These are phyloP conservation scores for Candida lessepsii DNA, from an alignment of 805 yeast species.

Conservation along the genomic window DNA sequence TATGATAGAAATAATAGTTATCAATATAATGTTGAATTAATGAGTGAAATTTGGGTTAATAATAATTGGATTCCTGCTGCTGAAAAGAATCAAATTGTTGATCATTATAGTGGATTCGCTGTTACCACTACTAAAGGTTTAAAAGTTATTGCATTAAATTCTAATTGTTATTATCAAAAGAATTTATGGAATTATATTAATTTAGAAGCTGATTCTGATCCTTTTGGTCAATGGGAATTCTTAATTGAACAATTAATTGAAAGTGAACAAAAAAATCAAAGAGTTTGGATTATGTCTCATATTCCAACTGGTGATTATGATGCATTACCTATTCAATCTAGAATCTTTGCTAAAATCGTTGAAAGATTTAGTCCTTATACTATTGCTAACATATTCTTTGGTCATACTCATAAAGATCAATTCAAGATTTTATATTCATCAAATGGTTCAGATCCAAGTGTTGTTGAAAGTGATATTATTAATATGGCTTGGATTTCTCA, in stretches of 20 bases:
- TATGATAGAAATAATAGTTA: constrained; percentile 27
- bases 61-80: constrained; percentile 36
- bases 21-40: constrained; percentile 39
- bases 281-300: constrained; percentile 75
- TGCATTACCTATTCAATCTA: constrained; percentile 60
- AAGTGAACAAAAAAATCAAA: constrained; percentile 54
- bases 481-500: constrained; percentile 65
- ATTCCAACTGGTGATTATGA: constrained; percentile 57
- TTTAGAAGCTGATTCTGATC: constrained; percentile 50
- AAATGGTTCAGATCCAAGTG: constrained; percentile 38
- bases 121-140: constrained; percentile 47
- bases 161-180: constrained; percentile 65
- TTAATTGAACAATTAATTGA: constrained; percentile 60
- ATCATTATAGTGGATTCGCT: constrained; percentile 46
- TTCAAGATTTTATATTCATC: constrained; percentile 57
- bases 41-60: constrained; percentile 36
- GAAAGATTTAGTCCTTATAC: constrained; percentile 68
- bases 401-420: constrained; percentile 71
- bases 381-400: constrained; percentile 67
- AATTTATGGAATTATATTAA: constrained; percentile 54
- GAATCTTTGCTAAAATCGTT: constrained; percentile 53
- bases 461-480: constrained; percentile 44
- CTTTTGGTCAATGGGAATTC: constrained; percentile 62
- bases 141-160: constrained; percentile 55
- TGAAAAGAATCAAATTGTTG: constrained; percentile 25